These are phyloP conservation scores for Coprinopsis sp. DNA, from an alignment of 768 basidiomycete genomes.

Conservation along the genomic window DNA sequence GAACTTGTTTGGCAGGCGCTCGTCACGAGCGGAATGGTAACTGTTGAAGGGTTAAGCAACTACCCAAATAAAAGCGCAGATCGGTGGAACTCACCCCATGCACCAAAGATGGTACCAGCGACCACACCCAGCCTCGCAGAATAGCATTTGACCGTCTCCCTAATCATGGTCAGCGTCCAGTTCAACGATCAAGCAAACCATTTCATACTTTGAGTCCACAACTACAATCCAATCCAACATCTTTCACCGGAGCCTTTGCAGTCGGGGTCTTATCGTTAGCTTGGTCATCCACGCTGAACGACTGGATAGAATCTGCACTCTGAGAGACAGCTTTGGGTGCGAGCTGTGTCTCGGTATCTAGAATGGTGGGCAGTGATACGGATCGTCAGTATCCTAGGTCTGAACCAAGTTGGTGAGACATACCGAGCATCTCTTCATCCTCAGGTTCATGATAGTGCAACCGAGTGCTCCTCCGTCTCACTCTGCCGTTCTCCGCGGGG, in stretches of 20 bases:
- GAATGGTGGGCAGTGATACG: no score
- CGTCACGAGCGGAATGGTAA: conserved; percentile 57
- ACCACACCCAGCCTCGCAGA: conserved; percentile 70
- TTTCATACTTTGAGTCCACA: conserved; percentile 53
- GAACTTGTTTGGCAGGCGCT: conserved; percentile 55
- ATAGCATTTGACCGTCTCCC: conserved; percentile 52
- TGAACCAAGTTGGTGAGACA: conserved; percentile 4
- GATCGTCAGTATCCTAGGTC: neutral
- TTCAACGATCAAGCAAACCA: neutral
- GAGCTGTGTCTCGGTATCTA: conserved; percentile 42
- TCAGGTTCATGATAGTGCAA: conserved; percentile 15
- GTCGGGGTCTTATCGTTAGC: neutral
- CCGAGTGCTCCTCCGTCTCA: conserved; percentile 22
- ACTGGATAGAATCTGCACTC: conserved; percentile 33
- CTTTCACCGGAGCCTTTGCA: conserved; percentile 9
- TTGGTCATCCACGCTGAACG: conserved; percentile 23
- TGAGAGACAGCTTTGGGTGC: conserved; percentile 7
- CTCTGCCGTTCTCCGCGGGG: conserved; percentile 23
- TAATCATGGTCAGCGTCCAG: conserved; percentile 18
- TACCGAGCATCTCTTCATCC: conserved; percentile 50
- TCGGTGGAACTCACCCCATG: conserved; percentile 44
- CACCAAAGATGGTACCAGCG: conserved; percentile 79
- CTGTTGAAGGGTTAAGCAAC: conserved; percentile 27
- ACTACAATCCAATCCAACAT: conserved; percentile 56
- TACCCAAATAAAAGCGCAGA: neutral